phyloP scores from a whole-genome alignment of 306 rosid genomes.

The Acacia acuminata region DNA sequence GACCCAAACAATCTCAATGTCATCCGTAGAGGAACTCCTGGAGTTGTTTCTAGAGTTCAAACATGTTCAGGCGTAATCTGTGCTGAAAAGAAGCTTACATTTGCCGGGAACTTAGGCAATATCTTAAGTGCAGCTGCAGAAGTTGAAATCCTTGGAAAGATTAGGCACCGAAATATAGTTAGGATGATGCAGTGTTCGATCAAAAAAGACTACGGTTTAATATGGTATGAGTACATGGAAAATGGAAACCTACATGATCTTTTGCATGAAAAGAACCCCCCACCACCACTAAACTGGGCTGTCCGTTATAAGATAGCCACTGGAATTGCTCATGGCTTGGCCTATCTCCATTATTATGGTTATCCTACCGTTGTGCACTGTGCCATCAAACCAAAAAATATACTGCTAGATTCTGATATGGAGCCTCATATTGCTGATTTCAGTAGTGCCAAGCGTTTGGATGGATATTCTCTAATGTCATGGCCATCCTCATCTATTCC shows the following conservation, averaged over 20 bases:
- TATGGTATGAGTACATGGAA: neutral
- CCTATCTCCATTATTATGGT: neutral
- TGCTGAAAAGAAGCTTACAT: neutral
- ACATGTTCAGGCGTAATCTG: neutral
- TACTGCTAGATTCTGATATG: neutral
- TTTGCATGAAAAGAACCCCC: neutral
- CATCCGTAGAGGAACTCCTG: neutral
- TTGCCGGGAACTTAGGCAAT: neutral
- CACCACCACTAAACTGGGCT: neutral
- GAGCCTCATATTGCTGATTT: slow-evolving; percentile 50
- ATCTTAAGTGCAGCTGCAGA: neutral
- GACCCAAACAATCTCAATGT: neutral
- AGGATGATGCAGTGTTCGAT: neutral
- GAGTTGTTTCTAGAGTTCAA: neutral
- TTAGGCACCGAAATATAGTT: neutral
- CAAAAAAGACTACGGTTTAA: neutral
- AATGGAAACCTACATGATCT: neutral
- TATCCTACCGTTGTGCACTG: neutral
- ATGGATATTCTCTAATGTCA: slow-evolving; percentile 37
- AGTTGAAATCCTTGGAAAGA: neutral
- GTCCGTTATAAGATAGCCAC: neutral
- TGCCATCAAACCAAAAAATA: neutral
- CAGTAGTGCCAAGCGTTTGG: neutral
- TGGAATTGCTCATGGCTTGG: neutral
- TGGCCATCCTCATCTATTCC: slow-evolving; percentile 40